Evolutionary conservation across 2,329 filamentous ascomycete species (phyloP).

Genomic region (Aureobasidium vineae): DNA sequence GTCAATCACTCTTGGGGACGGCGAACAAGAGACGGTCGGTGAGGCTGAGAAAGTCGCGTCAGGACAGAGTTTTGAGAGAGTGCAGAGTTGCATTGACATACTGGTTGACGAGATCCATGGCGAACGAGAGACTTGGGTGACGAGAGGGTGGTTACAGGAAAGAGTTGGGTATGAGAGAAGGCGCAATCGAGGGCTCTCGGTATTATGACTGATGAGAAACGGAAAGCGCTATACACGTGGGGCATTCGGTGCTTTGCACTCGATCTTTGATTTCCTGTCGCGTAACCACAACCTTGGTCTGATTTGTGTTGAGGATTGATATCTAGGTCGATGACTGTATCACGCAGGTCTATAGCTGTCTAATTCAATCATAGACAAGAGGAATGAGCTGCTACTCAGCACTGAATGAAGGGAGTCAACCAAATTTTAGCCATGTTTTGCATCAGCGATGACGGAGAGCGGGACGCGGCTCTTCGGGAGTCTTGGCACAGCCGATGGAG

Average conservation of each 20-base stretch:
- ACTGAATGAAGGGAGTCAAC: not conserved
- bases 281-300: not conserved
- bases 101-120: constrained; percentile 41
- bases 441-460: not conserved
- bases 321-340: not conserved
- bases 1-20: constrained; percentile 88
- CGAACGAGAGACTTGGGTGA: not conserved
- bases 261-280: not conserved
- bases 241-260: constrained; percentile 10
- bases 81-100: constrained; percentile 30
- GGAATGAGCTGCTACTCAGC: not conserved
- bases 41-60: constrained; percentile 56
- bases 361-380: too few relatives aligned
- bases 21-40: constrained; percentile 93
- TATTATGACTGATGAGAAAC: constrained; percentile 23
- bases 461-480: constrained; percentile 1
- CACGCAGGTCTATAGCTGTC: not conserved
- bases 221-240: constrained; percentile 21
- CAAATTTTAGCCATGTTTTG: constrained; percentile 23
- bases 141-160: not conserved
- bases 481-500: constrained; percentile 1
- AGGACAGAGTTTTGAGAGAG: not conserved
- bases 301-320: not conserved
- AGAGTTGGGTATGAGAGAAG: not conserved
- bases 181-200: not conserved